Evolutionary conservation across 2,329 filamentous ascomycete genomes (phyloP).

Genomic region (Fusarium pseudoanthophilum): DNA sequence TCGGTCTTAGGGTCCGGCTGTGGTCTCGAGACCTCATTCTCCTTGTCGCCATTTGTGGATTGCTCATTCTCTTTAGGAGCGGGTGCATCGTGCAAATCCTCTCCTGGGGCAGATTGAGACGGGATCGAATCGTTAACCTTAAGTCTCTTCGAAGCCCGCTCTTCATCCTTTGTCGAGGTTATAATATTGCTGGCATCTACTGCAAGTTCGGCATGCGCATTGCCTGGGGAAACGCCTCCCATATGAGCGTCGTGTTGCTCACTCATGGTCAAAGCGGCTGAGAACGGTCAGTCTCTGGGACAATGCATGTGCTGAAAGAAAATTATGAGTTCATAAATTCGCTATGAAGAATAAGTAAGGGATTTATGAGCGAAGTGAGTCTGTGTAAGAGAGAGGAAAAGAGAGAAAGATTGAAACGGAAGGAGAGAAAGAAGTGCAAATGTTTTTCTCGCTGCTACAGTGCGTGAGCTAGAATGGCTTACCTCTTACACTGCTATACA

Average conservation of each 20-base stretch:
- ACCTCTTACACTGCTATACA: background rate
- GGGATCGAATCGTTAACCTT: constrained; percentile 58
- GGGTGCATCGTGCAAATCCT: constrained; percentile 37
- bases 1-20: constrained; percentile 18
- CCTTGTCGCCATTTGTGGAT: constrained; percentile 31
- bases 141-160: constrained; percentile 67
- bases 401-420: background rate
- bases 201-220: constrained; percentile 21
- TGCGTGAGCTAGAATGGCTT: background rate
- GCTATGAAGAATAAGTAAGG: constrained; percentile 7
- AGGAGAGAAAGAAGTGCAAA: background rate
- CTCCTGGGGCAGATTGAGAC: constrained; percentile 27
- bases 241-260: constrained; percentile 41
- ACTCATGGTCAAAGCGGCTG: constrained; percentile 39
- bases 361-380: background rate
- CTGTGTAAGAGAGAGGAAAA: constrained; percentile 10
- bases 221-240: constrained; percentile 32
- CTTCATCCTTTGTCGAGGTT: constrained; percentile 30
- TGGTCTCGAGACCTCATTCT: constrained; percentile 17
- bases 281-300: background rate
- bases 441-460: background rate
- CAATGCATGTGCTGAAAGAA: background rate
- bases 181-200: constrained; percentile 30
- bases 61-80: constrained; percentile 25
- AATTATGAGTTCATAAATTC: background rate